A percentile compares a stretch with the other conserved stretches of the same genome.
phyloP scores from a whole-genome alignment of 306 rosid species.

The Lagenaria siceraria region DNA sequence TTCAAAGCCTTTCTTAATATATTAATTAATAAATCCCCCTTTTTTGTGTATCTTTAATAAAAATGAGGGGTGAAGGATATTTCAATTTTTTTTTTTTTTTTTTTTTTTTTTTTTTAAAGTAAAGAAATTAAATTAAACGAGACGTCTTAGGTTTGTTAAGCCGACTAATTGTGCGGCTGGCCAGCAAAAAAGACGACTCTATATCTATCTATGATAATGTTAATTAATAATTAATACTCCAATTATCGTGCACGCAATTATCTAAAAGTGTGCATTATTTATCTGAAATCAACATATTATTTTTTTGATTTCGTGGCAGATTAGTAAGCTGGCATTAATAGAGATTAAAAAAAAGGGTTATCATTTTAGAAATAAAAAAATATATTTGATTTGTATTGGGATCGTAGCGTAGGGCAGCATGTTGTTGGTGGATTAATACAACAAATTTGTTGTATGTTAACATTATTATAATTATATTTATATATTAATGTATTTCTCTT shows the following conservation, averaged over 20 bases:
- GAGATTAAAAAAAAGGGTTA: background rate
- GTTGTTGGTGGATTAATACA: conserved; percentile 10
- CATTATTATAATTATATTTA: no score
- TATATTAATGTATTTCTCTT: background rate
- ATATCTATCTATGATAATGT: background rate
- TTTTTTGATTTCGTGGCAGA: background rate
- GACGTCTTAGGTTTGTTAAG: conserved; percentile 2
- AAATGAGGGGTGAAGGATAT: no score
- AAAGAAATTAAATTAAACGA: background rate
- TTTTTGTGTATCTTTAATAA: no score
- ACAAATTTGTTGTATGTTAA: conserved; percentile 6
- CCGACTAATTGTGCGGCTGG: background rate
- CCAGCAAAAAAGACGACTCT: background rate
- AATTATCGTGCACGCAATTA: background rate
- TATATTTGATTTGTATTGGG: background rate
- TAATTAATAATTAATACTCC: background rate
- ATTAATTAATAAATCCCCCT: no score
- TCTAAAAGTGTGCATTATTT: background rate
- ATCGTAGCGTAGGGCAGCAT: conserved; percentile 7
- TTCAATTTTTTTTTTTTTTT: no score
- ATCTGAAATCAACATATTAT: background rate
- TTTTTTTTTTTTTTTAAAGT: no score
- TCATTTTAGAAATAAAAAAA: background rate
- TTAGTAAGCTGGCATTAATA: background rate
- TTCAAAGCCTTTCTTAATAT: background rate